Conservation (phyloP, 2,329 filamentous ascomycete species). For the Thielaviopsis cerberus region DNA sequence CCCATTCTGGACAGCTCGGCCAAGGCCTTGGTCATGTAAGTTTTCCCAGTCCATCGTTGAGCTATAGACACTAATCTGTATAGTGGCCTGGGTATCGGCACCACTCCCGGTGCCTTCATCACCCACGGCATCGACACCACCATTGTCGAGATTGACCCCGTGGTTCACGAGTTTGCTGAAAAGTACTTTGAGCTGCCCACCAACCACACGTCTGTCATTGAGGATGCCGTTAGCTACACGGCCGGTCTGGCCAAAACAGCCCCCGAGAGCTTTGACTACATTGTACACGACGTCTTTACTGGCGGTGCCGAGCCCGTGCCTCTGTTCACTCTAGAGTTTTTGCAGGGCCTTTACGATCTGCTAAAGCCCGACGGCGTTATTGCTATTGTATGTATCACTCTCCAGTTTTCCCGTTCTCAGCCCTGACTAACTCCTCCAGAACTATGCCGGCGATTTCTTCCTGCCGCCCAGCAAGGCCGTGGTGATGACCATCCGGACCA, state of each 20-base stretch:
- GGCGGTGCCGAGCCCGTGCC: conserved; percentile 79
- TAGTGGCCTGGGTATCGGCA: conserved; percentile 81
- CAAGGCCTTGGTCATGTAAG: conserved; percentile 71
- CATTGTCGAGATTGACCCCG: conserved; percentile 83
- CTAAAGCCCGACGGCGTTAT: conserved; percentile 65
- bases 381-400: conserved; percentile 51
- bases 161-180: conserved; percentile 64
- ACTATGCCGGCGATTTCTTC: conserved; percentile 79
- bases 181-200: conserved; percentile 65
- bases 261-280: conserved; percentile 57
- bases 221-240: conserved; percentile 61
- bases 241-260: conserved; percentile 24
- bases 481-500: conserved; percentile 59
- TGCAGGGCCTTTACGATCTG: conserved; percentile 49
- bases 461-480: conserved; percentile 61
- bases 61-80: not conserved
- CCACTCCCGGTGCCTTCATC: conserved; percentile 70
- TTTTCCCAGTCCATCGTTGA: not conserved
- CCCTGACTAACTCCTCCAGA: conserved; percentile 30
- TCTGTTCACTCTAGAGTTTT: conserved; percentile 75
- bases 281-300: conserved; percentile 94
- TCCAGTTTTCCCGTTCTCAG: not conserved
- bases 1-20: conserved; percentile 43
- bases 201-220: conserved; percentile 63
- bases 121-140: conserved; percentile 81